Evolutionary conservation across 2,329 filamentous ascomycete species (phyloP).

Genomic region (Malbranchea cinnamomea): DNA sequence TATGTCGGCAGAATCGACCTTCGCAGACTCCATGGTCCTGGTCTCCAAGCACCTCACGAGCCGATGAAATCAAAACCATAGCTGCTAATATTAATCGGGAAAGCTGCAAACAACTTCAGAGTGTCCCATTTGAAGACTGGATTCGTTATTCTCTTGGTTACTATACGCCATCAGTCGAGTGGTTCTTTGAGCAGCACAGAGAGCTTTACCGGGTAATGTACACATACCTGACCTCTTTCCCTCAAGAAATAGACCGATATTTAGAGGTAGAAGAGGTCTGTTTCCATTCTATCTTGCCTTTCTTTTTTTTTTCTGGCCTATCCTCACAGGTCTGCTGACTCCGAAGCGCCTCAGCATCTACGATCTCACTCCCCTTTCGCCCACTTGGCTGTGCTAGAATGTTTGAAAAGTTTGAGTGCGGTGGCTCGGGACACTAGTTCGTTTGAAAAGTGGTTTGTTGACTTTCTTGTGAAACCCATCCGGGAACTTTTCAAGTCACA

Average conservation of each 20-base stretch:
- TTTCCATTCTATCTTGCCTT: slow-evolving; percentile 1
- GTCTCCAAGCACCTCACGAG: slow-evolving; percentile 17
- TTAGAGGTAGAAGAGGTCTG: slow-evolving; percentile 23
- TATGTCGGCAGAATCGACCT: slow-evolving; percentile 15
- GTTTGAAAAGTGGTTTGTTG: slow-evolving; percentile 14
- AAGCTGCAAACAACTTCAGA: slow-evolving; percentile 25
- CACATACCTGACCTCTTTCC: slow-evolving; percentile 18
- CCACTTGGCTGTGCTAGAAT: slow-evolving; percentile 20
- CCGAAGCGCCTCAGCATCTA: slow-evolving; percentile 16
- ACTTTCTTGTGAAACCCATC: slow-evolving; percentile 25
- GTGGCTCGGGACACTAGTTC: slow-evolving; percentile 2
- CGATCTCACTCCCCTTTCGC: slow-evolving; percentile 24
- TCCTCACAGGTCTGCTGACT: not conserved
- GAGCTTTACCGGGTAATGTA: slow-evolving; percentile 20
- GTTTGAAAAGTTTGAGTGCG: slow-evolving; percentile 12
- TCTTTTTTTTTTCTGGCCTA: not conserved
- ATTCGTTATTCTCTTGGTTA: slow-evolving; percentile 26
- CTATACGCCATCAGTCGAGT: slow-evolving; percentile 19
- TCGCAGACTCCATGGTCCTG: slow-evolving; percentile 21
- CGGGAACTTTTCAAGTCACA: slow-evolving; percentile 22
- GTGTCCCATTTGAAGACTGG: slow-evolving; percentile 25
- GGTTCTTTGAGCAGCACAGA: slow-evolving; percentile 26
- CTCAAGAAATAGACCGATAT: slow-evolving; percentile 19
- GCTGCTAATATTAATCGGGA: slow-evolving; percentile 23
- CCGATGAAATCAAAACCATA: slow-evolving; percentile 14